These are phyloP conservation scores for Amyloporia xantha DNA, from an alignment of 768 basidiomycete species.

Conservation along the genomic window DNA sequence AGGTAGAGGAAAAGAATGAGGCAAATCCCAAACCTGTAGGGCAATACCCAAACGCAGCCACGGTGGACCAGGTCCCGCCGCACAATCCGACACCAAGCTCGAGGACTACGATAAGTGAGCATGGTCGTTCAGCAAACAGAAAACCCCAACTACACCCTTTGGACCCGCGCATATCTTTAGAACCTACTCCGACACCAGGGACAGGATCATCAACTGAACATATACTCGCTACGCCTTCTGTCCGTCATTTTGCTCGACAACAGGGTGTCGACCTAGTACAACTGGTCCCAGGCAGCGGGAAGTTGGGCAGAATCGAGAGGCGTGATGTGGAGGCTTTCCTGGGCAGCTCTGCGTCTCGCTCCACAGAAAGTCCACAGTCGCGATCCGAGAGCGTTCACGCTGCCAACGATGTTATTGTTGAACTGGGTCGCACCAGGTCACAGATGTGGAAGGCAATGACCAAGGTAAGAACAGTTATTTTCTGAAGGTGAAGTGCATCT, in stretches of 20 bases:
- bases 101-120: neutral
- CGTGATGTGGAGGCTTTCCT: slow-evolving; percentile 65
- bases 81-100: neutral
- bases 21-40: slow-evolving; percentile 13
- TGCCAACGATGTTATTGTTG: slow-evolving; percentile 51
- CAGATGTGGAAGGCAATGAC: slow-evolving; percentile 91
- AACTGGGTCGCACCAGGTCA: slow-evolving; percentile 68
- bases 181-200: slow-evolving; percentile 1
- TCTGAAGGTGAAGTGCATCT: too few species aligned
- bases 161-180: slow-evolving; percentile 44
- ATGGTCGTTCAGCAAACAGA: neutral
- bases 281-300: slow-evolving; percentile 64
- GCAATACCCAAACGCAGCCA: too few species aligned
- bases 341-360: slow-evolving; percentile 5
- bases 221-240: slow-evolving; percentile 68
- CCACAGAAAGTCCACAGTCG: neutral
- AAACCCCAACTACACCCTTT: slow-evolving; percentile 46
- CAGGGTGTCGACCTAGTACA: slow-evolving; percentile 51
- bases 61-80: neutral
- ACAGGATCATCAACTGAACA: slow-evolving; percentile 16
- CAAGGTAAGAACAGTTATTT: slow-evolving; percentile 41
- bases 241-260: slow-evolving; percentile 69
- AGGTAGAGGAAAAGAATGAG: slow-evolving; percentile 59
- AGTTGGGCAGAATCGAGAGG: slow-evolving; percentile 68
- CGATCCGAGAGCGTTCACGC: slow-evolving; percentile 4